A percentile compares a stretch with the other conserved stretches of the same genome.
These are phyloP conservation scores for Hyphochytrium catenoides DNA, from an alignment of 352 stramenopile genomes.

Conservation along the genomic window DNA sequence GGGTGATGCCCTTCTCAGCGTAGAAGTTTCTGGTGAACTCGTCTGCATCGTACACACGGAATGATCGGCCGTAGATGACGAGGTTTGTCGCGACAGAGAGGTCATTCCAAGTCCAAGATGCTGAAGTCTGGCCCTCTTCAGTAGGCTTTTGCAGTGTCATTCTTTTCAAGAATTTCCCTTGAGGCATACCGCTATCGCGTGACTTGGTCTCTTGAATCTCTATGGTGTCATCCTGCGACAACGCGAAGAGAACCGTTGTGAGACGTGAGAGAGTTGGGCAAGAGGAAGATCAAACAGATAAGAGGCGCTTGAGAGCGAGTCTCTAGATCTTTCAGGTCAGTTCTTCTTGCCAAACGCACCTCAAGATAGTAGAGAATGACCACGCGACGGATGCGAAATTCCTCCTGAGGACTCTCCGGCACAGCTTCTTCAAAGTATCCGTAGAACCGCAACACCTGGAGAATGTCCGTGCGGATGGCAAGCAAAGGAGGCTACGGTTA, in stretches of 20 bases:
- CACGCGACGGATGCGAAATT: conserved; percentile 37
- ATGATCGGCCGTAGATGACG: conserved; percentile 35
- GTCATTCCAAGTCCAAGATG: conserved; percentile 21
- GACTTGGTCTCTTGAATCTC: conserved; percentile 57
- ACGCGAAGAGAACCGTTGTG: not conserved
- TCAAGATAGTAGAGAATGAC: conserved; percentile 55
- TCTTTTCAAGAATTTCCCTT: conserved; percentile 60
- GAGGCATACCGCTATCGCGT: conserved; percentile 52
- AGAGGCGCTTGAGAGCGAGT: too few species aligned
- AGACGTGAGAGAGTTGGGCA: not conserved
- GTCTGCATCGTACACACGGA: conserved; percentile 49
- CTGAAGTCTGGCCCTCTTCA: conserved; percentile 13
- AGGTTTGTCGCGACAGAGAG: conserved; percentile 37
- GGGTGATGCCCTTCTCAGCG: conserved; percentile 14
- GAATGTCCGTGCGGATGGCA: not conserved
- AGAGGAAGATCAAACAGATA: too few species aligned
- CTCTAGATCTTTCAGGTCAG: too few species aligned
- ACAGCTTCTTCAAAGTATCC: conserved; percentile 55
- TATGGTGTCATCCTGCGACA: conserved; percentile 35
- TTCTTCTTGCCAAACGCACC: too few species aligned
- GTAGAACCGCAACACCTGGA: conserved; percentile 51
- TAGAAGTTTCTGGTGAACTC: conserved; percentile 41
- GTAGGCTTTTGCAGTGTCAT: conserved; percentile 29
- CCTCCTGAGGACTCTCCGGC: conserved; percentile 46
- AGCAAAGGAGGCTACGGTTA: too few species aligned